Conservation (phyloP, 345 rosid genomes). For the Gossypium bickii region DNA sequence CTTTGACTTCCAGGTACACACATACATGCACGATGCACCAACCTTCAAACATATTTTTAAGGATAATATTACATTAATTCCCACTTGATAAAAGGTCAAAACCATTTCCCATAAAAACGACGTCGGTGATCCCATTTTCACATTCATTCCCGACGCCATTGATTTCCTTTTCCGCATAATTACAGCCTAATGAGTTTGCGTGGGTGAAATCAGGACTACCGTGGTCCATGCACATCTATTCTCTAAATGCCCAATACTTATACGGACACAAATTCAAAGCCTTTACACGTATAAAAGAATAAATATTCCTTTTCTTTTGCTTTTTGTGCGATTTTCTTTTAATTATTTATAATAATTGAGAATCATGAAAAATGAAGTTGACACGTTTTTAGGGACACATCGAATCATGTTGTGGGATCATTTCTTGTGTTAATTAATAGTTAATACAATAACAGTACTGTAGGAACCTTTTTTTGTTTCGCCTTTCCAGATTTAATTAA, state of each 20-base stretch:
- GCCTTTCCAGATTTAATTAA: not conserved
- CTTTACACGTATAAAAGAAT: not conserved
- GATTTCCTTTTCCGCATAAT: too few species aligned
- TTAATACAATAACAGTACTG: not conserved
- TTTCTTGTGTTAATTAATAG: not conserved
- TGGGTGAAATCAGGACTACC: not conserved
- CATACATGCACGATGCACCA: too few species aligned
- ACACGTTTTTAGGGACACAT: not conserved
- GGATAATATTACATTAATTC: too few species aligned
- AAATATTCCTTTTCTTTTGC: not conserved
- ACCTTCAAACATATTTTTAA: too few species aligned
- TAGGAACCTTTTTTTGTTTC: not conserved
- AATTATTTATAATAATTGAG: not conserved
- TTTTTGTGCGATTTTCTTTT: not conserved
- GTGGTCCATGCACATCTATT: not conserved
- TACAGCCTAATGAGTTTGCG: not conserved
- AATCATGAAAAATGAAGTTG: not conserved
- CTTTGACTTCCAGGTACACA: too few species aligned
- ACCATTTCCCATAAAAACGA: not conserved
- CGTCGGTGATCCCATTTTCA: constrained; percentile 1
- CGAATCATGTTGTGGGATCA: not conserved
- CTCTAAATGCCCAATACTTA: not conserved
- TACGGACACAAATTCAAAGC: not conserved
- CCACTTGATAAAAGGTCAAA: not conserved
- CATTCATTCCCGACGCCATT: not conserved